Base-by-base conservation (phyloP, 345 rosid species). In the Trapa incisa region DNA sequence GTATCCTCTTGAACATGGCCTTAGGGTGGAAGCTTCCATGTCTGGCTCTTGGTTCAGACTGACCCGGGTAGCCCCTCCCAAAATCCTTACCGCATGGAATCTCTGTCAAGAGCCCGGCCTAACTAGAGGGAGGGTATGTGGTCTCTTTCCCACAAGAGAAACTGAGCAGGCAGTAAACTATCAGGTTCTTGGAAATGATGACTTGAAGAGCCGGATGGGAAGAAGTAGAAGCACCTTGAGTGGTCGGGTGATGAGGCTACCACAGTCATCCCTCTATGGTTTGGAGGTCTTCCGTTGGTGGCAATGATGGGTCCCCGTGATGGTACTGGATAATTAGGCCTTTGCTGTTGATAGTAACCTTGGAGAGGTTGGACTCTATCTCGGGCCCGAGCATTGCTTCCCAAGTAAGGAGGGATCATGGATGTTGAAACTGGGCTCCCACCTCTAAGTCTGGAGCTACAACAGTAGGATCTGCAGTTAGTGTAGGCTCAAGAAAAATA, bases 321-420 rank as follows among this genome's bases (percentile, higher is more conserved):
- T 41, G 91, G 14, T 84, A 48, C 14, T 80, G 85, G 39, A 83
- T 80, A 22, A 79, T 48, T 32, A 80, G 86, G 6, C 87, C 70
- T 53, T 72, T 82, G 89, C 63, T 78, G 79, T 37, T 81, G 96
- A 79, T 88, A 94, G 81, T 89, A 94, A 39, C 95, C 96, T 76
- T 91, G 96, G 58, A 91, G 88, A 35, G 97, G 96, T 79, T 89
- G 99, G 70, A 86, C 87, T 75, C 99, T 82, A 69, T 89, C 96
- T 58, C 87, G 83, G 16, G 89, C 80, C 32, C 97, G 82, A 37
- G 91, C 91, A 68, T 84, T 91, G 80, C 93, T 94, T 71, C 96
- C 99, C 10, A 86, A 89, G 76, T 89, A 94, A 67, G 93, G 89
- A 11, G 91, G 89, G 64, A 83, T 82, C 80, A 85, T 78, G 0